Conservation (phyloP, 495 filamentous ascomycete species). For the Poronia punctata region DNA sequence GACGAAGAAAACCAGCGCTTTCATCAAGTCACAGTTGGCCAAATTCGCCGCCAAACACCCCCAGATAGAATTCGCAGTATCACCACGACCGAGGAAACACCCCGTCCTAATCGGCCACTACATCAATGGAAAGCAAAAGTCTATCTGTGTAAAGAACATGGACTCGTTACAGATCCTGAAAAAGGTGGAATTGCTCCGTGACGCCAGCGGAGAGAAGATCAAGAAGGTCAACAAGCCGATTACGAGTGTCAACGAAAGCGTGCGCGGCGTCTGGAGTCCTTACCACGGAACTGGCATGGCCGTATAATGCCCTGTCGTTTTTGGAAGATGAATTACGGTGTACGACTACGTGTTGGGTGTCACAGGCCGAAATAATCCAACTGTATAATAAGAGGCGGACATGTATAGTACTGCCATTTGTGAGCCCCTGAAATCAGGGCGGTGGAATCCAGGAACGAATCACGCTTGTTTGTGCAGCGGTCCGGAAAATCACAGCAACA, state of each 20-base stretch:
- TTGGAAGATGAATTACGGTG: background rate
- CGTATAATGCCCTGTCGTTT: constrained; percentile 21
- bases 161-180: constrained; percentile 70
- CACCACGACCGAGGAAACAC: constrained; percentile 79
- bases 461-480: too few relatives aligned
- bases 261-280: constrained; percentile 90
- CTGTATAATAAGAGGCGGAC: constrained; percentile 10
- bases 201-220: constrained; percentile 81
- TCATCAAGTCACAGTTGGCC: constrained; percentile 69
- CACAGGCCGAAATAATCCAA: background rate
- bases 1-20: constrained; percentile 49
- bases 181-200: constrained; percentile 72
- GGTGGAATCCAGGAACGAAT: background rate
- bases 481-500: background rate
- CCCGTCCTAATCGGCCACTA: constrained; percentile 82
- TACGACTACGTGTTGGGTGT: constrained; percentile 1
- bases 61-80: constrained; percentile 84
- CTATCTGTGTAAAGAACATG: constrained; percentile 83
- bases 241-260: constrained; percentile 79
- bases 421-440: background rate
- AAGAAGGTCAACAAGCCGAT: constrained; percentile 76
- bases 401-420: constrained; percentile 8
- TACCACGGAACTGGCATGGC: constrained; percentile 63
- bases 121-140: constrained; percentile 80
- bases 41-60: constrained; percentile 74